phyloP scores from a whole-genome alignment of 1,139 yeast genomes.

The Taphrina wiesneri region DNA sequence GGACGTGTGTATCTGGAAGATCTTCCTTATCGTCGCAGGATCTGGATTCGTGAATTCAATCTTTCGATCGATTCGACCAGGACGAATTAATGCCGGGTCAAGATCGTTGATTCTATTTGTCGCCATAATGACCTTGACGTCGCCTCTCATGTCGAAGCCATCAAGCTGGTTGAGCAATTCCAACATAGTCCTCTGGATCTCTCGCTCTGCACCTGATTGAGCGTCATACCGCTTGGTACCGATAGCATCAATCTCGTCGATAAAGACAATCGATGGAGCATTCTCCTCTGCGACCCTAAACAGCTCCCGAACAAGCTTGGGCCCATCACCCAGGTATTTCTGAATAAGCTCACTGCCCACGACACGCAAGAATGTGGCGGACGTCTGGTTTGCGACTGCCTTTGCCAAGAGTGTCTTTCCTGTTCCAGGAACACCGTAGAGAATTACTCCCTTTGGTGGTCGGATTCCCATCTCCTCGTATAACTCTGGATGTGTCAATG shows the following conservation, averaged over 20 bases:
- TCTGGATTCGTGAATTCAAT: slow-evolving; percentile 96
- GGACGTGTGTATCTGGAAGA: slow-evolving; percentile 86
- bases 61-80: slow-evolving; percentile 98
- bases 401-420: slow-evolving; percentile 96
- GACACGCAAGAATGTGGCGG: slow-evolving; percentile 92
- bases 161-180: slow-evolving; percentile 94
- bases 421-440: slow-evolving; percentile 99
- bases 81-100: slow-evolving; percentile 97
- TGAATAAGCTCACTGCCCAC: slow-evolving; percentile 97
- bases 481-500: slow-evolving; percentile 94
- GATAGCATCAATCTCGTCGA: slow-evolving; percentile 98
- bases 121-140: slow-evolving; percentile 98
- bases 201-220: slow-evolving; percentile 95
- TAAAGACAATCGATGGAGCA: slow-evolving; percentile 96
- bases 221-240: slow-evolving; percentile 98
- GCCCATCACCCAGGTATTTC: slow-evolving; percentile 97
- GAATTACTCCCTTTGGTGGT: slow-evolving; percentile 98
- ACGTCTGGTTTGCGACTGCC: slow-evolving; percentile 97
- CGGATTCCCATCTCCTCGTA: slow-evolving; percentile 99
- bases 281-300: slow-evolving; percentile 96
- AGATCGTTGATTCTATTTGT: slow-evolving; percentile 92
- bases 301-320: slow-evolving; percentile 88
- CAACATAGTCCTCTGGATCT: slow-evolving; percentile 97
- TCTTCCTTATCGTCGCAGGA: slow-evolving; percentile 87
- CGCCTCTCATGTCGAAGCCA: slow-evolving; percentile 98